phyloP scores from a whole-genome alignment of 2,329 filamentous ascomycete species.

The Ambrosiella xylebori region DNA sequence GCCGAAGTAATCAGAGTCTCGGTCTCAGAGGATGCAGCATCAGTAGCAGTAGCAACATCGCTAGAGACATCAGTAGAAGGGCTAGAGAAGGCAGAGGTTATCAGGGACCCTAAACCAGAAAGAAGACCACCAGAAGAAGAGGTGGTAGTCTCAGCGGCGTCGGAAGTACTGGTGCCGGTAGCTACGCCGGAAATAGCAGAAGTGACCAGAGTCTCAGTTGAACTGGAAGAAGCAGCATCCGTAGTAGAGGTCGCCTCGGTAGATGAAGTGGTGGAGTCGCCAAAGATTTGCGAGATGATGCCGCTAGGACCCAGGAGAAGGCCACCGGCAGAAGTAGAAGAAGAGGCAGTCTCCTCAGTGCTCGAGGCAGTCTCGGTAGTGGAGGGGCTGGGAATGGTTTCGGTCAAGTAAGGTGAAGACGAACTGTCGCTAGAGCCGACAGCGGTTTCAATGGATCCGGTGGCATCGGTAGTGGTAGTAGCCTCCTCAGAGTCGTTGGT shows the following conservation, averaged over 20 bases:
- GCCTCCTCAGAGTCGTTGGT: background rate
- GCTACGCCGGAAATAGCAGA: too few relatives aligned
- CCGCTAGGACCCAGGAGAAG: constrained; percentile 19
- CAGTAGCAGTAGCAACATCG: background rate
- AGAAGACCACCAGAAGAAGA: background rate
- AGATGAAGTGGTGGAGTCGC: background rate
- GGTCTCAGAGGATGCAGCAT: background rate
- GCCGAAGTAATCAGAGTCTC: constrained; percentile 10
- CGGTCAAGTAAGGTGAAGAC: background rate
- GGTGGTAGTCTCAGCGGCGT: background rate
- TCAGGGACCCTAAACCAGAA: constrained; percentile 2
- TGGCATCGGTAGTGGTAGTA: constrained; percentile 13
- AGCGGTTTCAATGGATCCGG: background rate
- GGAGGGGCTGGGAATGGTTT: constrained; percentile 1
- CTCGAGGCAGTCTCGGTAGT: constrained; percentile 11
- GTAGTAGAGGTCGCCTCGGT: background rate
- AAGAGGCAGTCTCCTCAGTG: constrained; percentile 10
- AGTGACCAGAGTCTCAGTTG: too few relatives aligned
- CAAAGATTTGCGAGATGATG: constrained; percentile 17
- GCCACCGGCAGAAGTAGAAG: constrained; percentile 12
- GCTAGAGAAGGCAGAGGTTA: constrained; percentile 8
- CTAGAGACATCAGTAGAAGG: constrained; percentile 6
- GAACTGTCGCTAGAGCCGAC: background rate
- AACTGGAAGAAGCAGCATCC: background rate
- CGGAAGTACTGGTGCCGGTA: background rate